A percentile compares a stretch with the other conserved stretches of the same genome.
Conservation (phyloP, 225 moss, liverwort and hornwort genomes). For the Marchantia polymorpha region DNA sequence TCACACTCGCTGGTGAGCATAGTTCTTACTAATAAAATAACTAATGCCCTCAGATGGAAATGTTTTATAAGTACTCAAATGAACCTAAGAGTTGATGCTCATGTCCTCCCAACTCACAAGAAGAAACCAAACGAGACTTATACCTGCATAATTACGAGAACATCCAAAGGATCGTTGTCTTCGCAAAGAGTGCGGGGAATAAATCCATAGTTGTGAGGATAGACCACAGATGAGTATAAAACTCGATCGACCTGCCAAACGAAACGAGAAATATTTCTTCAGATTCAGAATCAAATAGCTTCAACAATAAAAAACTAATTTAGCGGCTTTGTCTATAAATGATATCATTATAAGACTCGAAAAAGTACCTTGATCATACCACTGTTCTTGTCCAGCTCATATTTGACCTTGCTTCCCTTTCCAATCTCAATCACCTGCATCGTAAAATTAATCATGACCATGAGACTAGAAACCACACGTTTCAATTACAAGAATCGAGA, state of each 20-base stretch:
- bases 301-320: too few relatives aligned
- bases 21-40: too few relatives aligned
- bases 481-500: background rate
- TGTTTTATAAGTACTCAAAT: background rate
- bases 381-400: slow-evolving; percentile 35
- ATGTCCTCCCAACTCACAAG: background rate
- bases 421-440: slow-evolving; percentile 31
- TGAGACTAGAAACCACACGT: background rate
- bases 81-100: background rate
- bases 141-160: slow-evolving; percentile 58
- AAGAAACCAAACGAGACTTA: background rate
- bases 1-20: too few relatives aligned
- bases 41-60: background rate
- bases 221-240: slow-evolving; percentile 54
- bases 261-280: background rate
- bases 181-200: slow-evolving; percentile 56
- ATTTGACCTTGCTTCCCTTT: slow-evolving; percentile 41
- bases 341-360: too few relatives aligned
- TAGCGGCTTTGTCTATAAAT: too few relatives aligned
- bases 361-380: slow-evolving; percentile 29
- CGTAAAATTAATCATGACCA: too few relatives aligned
- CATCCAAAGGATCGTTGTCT: slow-evolving; percentile 55
- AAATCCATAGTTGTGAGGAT: slow-evolving; percentile 58
- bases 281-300: background rate
- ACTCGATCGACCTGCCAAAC: slow-evolving; percentile 46